A percentile compares a stretch with the other conserved stretches of the same genome.
Evolutionary conservation across 2,329 filamentous ascomycete genomes (phyloP).

Genomic region (Scortechinia acanthostroma): DNA sequence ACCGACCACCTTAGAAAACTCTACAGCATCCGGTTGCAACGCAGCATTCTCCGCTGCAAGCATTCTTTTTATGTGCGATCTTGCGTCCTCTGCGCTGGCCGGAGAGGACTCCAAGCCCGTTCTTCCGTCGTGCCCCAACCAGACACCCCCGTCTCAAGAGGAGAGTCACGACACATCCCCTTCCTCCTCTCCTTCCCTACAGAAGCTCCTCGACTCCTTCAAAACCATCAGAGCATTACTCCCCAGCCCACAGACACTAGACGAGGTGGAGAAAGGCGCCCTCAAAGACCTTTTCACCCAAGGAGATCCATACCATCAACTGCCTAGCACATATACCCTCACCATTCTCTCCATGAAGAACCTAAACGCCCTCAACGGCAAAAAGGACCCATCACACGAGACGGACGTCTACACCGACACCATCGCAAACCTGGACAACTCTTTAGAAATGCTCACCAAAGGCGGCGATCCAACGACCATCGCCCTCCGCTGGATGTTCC

Average conservation of each 20-base stretch:
- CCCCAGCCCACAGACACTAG: neutral
- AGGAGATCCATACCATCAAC: neutral
- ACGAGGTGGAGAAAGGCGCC: neutral
- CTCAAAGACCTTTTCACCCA: neutral
- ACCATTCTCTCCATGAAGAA: neutral
- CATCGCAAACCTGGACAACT: neutral
- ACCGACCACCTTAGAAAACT: neutral
- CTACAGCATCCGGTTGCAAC: neutral
- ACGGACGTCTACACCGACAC: neutral
- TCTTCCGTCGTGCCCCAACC: no score
- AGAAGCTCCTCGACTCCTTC: neutral
- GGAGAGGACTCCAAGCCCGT: no score
- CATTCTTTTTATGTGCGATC: neutral
- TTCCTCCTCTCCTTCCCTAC: neutral
- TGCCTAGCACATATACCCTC: neutral
- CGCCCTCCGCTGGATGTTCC: neutral
- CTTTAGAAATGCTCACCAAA: neutral
- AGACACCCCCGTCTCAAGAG: no score
- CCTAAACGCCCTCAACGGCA: neutral
- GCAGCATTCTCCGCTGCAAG: neutral
- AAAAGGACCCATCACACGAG: neutral
- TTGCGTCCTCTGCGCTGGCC: no score
- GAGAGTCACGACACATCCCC: no score
- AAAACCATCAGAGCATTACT: neutral
- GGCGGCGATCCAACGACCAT: neutral